A percentile compares a stretch with the other conserved stretches of the same genome.
Evolutionary conservation across 495 filamentous ascomycete species (phyloP).

Genomic region (Geopyxis carbonaria): DNA sequence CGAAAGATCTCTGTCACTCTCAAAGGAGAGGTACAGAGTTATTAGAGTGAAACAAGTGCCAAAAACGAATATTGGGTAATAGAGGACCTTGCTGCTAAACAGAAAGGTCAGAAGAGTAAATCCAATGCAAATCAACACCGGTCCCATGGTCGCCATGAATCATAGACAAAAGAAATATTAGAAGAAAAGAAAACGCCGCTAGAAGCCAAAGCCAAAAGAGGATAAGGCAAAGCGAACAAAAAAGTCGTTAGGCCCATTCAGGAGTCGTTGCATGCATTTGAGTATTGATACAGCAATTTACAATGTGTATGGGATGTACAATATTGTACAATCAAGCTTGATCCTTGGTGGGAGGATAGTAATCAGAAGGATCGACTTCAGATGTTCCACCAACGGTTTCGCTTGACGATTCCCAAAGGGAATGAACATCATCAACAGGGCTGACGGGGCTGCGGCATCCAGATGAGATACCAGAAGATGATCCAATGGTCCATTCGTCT

Average conservation of each 20-base stretch:
- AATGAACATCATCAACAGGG: constrained; percentile 42
- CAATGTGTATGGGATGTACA: background rate
- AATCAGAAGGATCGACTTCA: constrained; percentile 5
- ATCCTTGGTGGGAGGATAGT: background rate
- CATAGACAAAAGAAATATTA: background rate
- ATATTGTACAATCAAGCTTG: no score
- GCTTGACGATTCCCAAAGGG: constrained; percentile 32
- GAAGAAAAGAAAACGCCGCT: constrained; percentile 1
- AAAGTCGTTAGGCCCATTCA: background rate
- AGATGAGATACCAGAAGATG: constrained; percentile 51
- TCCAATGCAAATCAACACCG: constrained; percentile 5
- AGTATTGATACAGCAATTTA: background rate
- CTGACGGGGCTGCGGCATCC: constrained; percentile 37
- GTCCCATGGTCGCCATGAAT: constrained; percentile 4
- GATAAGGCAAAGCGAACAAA: background rate
- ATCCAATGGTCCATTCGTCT: constrained; percentile 59
- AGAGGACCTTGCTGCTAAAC: no score
- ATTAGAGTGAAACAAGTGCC: no score
- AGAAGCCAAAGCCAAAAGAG: background rate
- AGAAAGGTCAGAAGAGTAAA: background rate
- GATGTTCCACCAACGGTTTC: constrained; percentile 11
- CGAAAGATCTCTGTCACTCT: no score
- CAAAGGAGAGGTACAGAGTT: no score
- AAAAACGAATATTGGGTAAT: no score
- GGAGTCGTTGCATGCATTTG: background rate